These are phyloP conservation scores for Xenoacremonium recifei DNA, from an alignment of 2,329 filamentous ascomycete genomes.

Conservation along the genomic window DNA sequence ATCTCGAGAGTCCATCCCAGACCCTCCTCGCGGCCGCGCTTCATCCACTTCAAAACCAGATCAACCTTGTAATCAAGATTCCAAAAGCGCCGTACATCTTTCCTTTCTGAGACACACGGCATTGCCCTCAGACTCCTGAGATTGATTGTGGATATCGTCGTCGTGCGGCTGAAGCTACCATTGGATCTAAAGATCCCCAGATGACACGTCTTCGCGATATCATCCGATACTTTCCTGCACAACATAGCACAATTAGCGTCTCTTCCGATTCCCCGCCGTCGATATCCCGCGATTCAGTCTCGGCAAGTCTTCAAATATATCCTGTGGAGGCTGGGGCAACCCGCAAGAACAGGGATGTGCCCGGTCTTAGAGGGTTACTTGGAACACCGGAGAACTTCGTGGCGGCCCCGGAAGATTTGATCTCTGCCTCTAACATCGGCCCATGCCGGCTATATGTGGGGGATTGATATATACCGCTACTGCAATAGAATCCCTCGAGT, in stretches of 20 bases:
- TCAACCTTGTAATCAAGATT: not conserved
- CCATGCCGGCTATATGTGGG: not conserved
- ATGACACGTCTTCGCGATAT: constrained; percentile 26
- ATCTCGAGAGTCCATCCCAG: constrained; percentile 1
- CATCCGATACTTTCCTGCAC: constrained; percentile 25
- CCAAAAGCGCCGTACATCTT: no score
- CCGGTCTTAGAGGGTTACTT: not conserved
- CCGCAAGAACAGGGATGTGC: constrained; percentile 4
- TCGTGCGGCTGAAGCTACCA: not conserved
- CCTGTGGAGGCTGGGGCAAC: constrained; percentile 10
- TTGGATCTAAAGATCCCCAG: not conserved
- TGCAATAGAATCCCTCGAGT: not conserved
- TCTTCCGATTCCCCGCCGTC: constrained; percentile 11
- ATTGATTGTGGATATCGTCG: not conserved
- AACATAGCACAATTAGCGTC: constrained; percentile 5
- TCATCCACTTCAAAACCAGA: not conserved
- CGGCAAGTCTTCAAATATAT: constrained; percentile 14
- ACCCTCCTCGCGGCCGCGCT: not conserved
- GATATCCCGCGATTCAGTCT: constrained; percentile 9
- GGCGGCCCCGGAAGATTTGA: not conserved
- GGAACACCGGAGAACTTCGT: not conserved
- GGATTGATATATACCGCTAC: not conserved
- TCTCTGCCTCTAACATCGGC: not conserved
- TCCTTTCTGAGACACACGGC: not conserved
- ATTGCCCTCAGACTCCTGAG: not conserved